Percentiles rank a stretch among this genome's conserved stretches.
phyloP scores from a whole-genome alignment of 1,139 yeast species.

The Arxiozyma bovina region DNA sequence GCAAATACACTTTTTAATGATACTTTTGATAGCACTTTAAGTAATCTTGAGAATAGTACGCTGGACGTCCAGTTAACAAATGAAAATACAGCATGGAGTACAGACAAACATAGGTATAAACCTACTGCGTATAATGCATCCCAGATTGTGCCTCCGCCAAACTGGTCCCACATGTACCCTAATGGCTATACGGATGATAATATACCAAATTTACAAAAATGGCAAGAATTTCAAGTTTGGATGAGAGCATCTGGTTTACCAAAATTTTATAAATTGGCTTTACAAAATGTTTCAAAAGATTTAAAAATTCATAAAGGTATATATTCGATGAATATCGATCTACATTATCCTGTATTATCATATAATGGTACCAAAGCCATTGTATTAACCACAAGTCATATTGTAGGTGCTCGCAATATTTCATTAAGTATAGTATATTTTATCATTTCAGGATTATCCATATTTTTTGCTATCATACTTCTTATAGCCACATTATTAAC shows the following conservation, averaged over 20 bases:
- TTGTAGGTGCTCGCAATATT: slow-evolving; percentile 81
- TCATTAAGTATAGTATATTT: slow-evolving; percentile 86
- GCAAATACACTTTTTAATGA: slow-evolving; percentile 92
- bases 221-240: slow-evolving; percentile 93
- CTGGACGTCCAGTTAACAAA: slow-evolving; percentile 53
- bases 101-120: slow-evolving; percentile 68
- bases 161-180: slow-evolving; percentile 78
- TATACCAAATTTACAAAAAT: slow-evolving; percentile 66
- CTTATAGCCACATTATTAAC: slow-evolving; percentile 38
- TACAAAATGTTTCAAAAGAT: slow-evolving; percentile 55
- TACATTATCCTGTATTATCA: slow-evolving; percentile 80
- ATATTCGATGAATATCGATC: slow-evolving; percentile 63
- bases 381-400: slow-evolving; percentile 77
- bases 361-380: slow-evolving; percentile 78
- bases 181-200: slow-evolving; percentile 79
- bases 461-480: slow-evolving; percentile 38
- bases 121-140: slow-evolving; percentile 61
- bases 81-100: slow-evolving; percentile 76
- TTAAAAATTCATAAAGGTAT: slow-evolving; percentile 46
- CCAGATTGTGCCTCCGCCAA: slow-evolving; percentile 91
- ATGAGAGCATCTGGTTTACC: slow-evolving; percentile 93
- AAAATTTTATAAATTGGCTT: slow-evolving; percentile 69
- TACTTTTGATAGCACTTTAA: slow-evolving; percentile 41
- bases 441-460: slow-evolving; percentile 77
- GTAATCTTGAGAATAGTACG: slow-evolving; percentile 29